Evolutionary conservation across 2,329 filamentous ascomycete genomes (phyloP).

Genomic region (Talaromyces albobiverticillius): DNA sequence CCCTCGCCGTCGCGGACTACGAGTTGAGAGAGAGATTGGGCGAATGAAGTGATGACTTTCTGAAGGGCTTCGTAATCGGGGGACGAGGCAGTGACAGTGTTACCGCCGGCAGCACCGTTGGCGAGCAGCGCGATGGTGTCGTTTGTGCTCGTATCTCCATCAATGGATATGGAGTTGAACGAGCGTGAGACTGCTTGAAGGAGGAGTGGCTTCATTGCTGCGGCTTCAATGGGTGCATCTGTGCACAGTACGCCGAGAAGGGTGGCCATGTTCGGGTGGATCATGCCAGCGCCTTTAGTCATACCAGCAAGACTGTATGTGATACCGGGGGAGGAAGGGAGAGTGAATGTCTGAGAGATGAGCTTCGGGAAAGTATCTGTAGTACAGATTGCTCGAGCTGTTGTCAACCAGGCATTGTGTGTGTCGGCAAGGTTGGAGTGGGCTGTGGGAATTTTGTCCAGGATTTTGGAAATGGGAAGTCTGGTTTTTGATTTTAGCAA

Average conservation of each 20-base stretch:
- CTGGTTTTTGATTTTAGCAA: slow-evolving; percentile 38
- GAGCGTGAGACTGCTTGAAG: slow-evolving; percentile 73
- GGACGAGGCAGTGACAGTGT: slow-evolving; percentile 55
- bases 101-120: slow-evolving; percentile 83
- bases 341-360: slow-evolving; percentile 74
- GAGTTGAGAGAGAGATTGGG: slow-evolving; percentile 81
- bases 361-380: slow-evolving; percentile 99
- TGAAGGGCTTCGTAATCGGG: slow-evolving; percentile 70
- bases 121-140: slow-evolving; percentile 94
- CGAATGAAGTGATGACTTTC: slow-evolving; percentile 70
- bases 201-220: slow-evolving; percentile 67
- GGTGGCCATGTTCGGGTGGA: slow-evolving; percentile 98
- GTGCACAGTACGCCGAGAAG: slow-evolving; percentile 89
- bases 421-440: slow-evolving; percentile 67
- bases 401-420: slow-evolving; percentile 82
- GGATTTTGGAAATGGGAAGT: slow-evolving; percentile 87
- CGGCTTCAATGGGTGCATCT: slow-evolving; percentile 73
- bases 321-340: slow-evolving; percentile 72
- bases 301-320: slow-evolving; percentile 88
- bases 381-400: slow-evolving; percentile 91
- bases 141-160: slow-evolving; percentile 96
- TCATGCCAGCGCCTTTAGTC: slow-evolving; percentile 98
- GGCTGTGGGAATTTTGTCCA: slow-evolving; percentile 74
- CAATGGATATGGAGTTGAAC: slow-evolving; percentile 96
- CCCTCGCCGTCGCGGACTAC: slow-evolving; percentile 96